phyloP scores from a whole-genome alignment of 179 eudicot species.

The Drosera spatulata region DNA sequence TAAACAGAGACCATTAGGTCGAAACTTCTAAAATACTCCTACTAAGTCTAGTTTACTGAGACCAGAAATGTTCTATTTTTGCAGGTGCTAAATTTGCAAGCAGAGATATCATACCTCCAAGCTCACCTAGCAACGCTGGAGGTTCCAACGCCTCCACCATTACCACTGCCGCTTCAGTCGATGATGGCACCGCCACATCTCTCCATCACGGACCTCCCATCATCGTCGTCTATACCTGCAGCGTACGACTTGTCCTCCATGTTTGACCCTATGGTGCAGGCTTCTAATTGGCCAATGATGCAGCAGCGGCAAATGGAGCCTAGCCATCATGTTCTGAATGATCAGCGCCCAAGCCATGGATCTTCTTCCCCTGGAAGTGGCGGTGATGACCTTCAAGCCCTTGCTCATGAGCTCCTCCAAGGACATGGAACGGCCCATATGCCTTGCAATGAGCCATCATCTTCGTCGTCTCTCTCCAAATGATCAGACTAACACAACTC shows the following conservation, averaged over 20 bases:
- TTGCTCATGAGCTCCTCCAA: slow-evolving; percentile 56
- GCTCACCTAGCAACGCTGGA: slow-evolving; percentile 72
- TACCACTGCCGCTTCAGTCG: slow-evolving; percentile 31
- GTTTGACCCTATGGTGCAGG: slow-evolving; percentile 51
- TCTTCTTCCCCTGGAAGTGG: slow-evolving; percentile 10
- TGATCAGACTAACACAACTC: slow-evolving; percentile 12
- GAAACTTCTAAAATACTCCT: too few relatives aligned
- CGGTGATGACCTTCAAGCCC: slow-evolving; percentile 50
- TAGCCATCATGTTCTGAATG: slow-evolving; percentile 15
- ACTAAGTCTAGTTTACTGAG: too few relatives aligned
- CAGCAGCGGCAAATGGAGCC: slow-evolving; percentile 34
- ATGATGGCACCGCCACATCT: slow-evolving; percentile 28
- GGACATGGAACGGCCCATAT: slow-evolving; percentile 30
- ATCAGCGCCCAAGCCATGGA: slow-evolving; percentile 20
- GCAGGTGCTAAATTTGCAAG: slow-evolving; percentile 78
- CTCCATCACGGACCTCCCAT: slow-evolving; percentile 63
- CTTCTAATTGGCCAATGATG: slow-evolving; percentile 39
- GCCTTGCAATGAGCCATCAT: slow-evolving; percentile 28
- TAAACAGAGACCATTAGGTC: too few relatives aligned
- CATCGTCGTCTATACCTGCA: slow-evolving; percentile 40
- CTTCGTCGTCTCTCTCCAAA: slow-evolving; percentile 47
- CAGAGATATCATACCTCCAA: slow-evolving; percentile 80
- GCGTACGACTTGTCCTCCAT: slow-evolving; percentile 59
- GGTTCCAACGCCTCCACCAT: slow-evolving; percentile 67
- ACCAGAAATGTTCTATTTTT: neutral